Conservation (phyloP, 352 stramenopile genomes). For the Thalassiosira delicatula region DNA sequence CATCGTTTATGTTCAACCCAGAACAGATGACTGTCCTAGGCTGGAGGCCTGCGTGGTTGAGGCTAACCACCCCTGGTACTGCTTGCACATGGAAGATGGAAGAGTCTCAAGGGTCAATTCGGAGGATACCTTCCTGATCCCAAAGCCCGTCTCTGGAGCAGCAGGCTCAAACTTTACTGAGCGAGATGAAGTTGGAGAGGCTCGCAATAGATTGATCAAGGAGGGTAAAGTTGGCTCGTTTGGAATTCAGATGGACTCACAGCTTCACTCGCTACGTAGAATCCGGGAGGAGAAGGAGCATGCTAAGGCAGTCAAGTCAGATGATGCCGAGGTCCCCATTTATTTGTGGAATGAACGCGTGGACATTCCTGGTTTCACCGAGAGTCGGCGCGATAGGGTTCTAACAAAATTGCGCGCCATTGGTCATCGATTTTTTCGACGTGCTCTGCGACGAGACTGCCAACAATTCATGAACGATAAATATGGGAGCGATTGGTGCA, state of each 20-base stretch:
- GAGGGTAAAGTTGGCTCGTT: not conserved
- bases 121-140: not conserved
- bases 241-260: slow-evolving; percentile 3
- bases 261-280: not conserved
- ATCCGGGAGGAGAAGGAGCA: slow-evolving; percentile 1
- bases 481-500: not conserved
- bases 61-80: slow-evolving; percentile 13
- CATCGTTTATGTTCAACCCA: not conserved
- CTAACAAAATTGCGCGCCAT: not conserved
- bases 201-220: not conserved
- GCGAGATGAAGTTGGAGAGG: not conserved
- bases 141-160: not conserved
- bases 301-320: slow-evolving; percentile 38
- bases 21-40: not conserved
- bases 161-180: not conserved
- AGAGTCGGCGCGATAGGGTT: not conserved
- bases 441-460: not conserved
- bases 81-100: not conserved
- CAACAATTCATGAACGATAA: not conserved
- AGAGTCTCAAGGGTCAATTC: not conserved
- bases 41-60: not conserved
- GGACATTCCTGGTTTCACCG: slow-evolving; percentile 12
- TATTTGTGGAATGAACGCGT: slow-evolving; percentile 49
- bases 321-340: slow-evolving; percentile 37
- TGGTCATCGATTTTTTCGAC: not conserved